Evolutionary conservation across 768 basidiomycete genomes (phyloP).

Genomic region (Cubamyces lactineus): DNA sequence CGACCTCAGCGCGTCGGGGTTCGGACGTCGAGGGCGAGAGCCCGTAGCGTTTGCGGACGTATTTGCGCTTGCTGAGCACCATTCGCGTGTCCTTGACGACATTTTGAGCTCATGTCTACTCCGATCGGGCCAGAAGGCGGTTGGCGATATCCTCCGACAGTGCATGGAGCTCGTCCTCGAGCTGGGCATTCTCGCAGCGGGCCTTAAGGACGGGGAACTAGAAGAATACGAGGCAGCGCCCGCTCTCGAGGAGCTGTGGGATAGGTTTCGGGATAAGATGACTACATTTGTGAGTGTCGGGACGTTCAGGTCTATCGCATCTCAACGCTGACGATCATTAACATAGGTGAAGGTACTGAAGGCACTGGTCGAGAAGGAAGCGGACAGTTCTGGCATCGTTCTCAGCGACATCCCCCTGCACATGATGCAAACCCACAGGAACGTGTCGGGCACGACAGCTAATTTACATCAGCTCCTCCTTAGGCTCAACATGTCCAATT

Average conservation of each 20-base stretch:
- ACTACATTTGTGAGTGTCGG: constrained; percentile 53
- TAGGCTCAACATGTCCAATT: constrained; percentile 56
- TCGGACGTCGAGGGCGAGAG: neutral
- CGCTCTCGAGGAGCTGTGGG: constrained; percentile 55
- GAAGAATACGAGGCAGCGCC: constrained; percentile 69
- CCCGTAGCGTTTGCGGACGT: constrained; percentile 59
- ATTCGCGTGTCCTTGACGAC: constrained; percentile 71
- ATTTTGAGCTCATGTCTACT: constrained; percentile 78
- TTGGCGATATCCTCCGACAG: constrained; percentile 65
- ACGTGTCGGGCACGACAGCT: constrained; percentile 49
- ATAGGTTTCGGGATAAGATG: constrained; percentile 59
- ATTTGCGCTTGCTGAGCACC: constrained; percentile 68
- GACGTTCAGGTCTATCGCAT: neutral
- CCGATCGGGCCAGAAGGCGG: constrained; percentile 65
- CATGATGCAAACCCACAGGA: constrained; percentile 40
- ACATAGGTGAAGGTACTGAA: constrained; percentile 59
- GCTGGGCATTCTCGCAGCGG: constrained; percentile 66
- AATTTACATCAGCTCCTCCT: constrained; percentile 58
- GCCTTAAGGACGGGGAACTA: constrained; percentile 54
- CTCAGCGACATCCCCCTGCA: constrained; percentile 31
- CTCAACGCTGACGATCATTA: constrained; percentile 9
- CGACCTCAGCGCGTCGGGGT: neutral
- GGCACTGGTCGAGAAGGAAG: constrained; percentile 55
- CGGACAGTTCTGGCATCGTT: constrained; percentile 27
- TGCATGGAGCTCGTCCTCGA: constrained; percentile 69